A percentile compares a stretch with the other conserved stretches of the same genome.
Evolutionary conservation across 345 rosid genomes (phyloP).

Genomic region (Lumnitzera racemosa): DNA sequence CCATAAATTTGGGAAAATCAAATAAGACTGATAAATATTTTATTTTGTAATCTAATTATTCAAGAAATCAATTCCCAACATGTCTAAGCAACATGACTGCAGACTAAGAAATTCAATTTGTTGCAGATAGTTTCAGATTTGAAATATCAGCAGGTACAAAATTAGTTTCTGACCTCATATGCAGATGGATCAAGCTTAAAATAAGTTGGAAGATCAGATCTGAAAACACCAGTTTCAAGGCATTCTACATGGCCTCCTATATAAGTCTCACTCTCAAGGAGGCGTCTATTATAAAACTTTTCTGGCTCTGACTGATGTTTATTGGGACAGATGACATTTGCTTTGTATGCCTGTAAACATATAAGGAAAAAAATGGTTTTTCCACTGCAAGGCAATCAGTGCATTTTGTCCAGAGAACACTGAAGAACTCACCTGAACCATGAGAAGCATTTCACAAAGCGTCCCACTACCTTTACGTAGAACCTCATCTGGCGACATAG

Average conservation of each 20-base stretch:
- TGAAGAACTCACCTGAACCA: slow-evolving; percentile 73
- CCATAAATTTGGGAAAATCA: no score
- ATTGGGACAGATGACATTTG: slow-evolving; percentile 95
- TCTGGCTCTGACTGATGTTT: slow-evolving; percentile 89
- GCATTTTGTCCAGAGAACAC: background rate
- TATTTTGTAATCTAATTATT: no score
- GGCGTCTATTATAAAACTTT: slow-evolving; percentile 70
- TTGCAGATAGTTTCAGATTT: background rate
- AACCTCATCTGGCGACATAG: slow-evolving; percentile 99
- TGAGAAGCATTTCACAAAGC: slow-evolving; percentile 99
- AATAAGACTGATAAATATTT: no score
- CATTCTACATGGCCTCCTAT: slow-evolving; percentile 99
- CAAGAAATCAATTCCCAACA: no score
- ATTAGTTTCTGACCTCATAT: slow-evolving; percentile 48
- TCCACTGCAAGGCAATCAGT: background rate
- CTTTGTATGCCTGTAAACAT: slow-evolving; percentile 65
- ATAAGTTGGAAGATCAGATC: slow-evolving; percentile 88
- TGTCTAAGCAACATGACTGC: background rate
- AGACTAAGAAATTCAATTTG: background rate
- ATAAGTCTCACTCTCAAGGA: slow-evolving; percentile 96
- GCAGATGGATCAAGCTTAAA: slow-evolving; percentile 83
- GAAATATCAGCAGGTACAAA: background rate
- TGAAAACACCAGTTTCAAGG: slow-evolving; percentile 98
- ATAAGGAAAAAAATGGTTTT: background rate
- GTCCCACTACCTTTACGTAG: slow-evolving; percentile 98